phyloP scores from a whole-genome alignment of 1,139 yeast species.

The Pichia cactophila region DNA sequence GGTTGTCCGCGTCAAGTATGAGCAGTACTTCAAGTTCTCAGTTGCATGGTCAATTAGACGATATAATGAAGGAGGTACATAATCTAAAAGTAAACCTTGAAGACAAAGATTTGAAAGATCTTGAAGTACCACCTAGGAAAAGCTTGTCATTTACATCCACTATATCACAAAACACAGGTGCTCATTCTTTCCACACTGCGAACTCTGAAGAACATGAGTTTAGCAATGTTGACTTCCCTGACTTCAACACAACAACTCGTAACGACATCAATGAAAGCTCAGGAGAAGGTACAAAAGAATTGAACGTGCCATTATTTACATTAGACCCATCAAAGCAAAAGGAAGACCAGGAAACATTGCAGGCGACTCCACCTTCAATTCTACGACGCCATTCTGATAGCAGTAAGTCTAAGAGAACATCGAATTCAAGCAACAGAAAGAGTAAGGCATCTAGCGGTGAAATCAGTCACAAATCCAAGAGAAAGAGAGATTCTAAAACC shows the following conservation, averaged over 20 bases:
- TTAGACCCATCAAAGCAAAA: background rate
- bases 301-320: background rate
- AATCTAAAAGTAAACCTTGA: conserved; percentile 20
- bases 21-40: conserved; percentile 5
- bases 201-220: background rate
- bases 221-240: background rate
- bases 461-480: conserved; percentile 8
- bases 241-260: background rate
- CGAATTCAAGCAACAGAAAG: background rate
- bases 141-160: conserved; percentile 2
- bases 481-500: conserved; percentile 13
- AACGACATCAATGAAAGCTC: conserved; percentile 10
- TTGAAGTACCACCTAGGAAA: background rate
- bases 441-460: conserved; percentile 3
- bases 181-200: conserved; percentile 28
- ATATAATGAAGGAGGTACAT: conserved; percentile 27
- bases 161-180: conserved; percentile 10
- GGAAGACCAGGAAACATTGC: background rate
- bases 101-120: background rate
- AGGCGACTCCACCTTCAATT: background rate
- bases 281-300: background rate
- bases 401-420: background rate
- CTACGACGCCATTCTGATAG: background rate
- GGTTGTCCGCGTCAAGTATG: conserved; percentile 5
- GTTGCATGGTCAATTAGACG: conserved; percentile 21